Conservation (phyloP, 2,329 filamentous ascomycete species). For the Graphiopsis chlorocephala region DNA sequence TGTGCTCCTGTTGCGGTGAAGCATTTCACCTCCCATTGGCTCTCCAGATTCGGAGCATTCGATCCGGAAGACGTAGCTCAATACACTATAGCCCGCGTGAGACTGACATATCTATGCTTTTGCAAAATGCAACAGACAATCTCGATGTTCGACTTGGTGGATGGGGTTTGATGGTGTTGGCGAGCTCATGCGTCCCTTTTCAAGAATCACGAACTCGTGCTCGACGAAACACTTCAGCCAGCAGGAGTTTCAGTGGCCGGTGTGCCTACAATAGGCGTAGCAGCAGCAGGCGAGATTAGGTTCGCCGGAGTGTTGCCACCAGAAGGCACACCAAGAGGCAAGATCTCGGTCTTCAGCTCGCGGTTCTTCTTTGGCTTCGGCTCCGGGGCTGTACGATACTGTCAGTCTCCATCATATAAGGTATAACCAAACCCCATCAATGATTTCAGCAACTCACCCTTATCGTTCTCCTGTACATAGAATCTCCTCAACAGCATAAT, state of each 20-base stretch:
- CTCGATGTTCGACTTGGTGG: background rate
- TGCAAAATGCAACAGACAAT: background rate
- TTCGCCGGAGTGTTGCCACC: slow-evolving; percentile 5
- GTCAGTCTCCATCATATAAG: background rate
- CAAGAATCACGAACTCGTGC: background rate
- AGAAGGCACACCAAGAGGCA: slow-evolving; percentile 40
- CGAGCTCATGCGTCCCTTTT: background rate
- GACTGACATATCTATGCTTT: background rate
- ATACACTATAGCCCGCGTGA: background rate
- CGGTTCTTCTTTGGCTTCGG: slow-evolving; percentile 63
- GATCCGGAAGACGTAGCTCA: background rate
- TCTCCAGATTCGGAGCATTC: background rate
- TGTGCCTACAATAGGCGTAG: background rate
- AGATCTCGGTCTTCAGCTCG: slow-evolving; percentile 60
- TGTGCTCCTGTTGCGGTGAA: background rate
- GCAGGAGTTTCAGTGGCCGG: background rate
- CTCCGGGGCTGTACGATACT: slow-evolving; percentile 51
- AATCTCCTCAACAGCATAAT: slow-evolving; percentile 90
- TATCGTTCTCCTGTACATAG: slow-evolving; percentile 96
- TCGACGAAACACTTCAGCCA: background rate
- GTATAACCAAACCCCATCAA: too few relatives aligned
- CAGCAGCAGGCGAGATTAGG: slow-evolving; percentile 1
- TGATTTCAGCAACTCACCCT: slow-evolving; percentile 70
- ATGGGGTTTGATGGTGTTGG: background rate
- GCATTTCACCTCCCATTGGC: background rate